Evolutionary conservation across 352 stramenopile genomes (phyloP), one percentile per base, ranked within the genome.

Genomic region (Globisporangium barbulae): DNA sequence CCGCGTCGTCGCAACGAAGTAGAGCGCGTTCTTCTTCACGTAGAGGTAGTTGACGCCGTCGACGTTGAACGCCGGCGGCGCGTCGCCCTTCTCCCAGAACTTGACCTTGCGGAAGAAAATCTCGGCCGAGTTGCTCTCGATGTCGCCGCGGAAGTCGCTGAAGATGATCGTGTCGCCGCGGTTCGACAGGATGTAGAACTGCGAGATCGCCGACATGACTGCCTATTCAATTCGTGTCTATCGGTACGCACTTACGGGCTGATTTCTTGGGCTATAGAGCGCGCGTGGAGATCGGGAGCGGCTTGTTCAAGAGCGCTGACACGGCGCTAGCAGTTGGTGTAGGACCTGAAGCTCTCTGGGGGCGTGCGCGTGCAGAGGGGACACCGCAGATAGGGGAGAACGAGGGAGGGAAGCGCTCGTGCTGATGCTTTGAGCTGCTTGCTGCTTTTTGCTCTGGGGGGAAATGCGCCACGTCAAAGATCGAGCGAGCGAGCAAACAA

Each of bases 71-170:
- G 98, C 93, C 42, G 97, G 97, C 48, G 96, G 97, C 47, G 96
- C 94, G 83, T 98, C 97, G 45, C 94, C 95, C 55, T 91, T 93
- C 61, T 99, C 94, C 96, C 96, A 99, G 73, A 99, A 99, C 78
- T 99, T 99, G 54, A 99, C 94, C 75, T 99, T 99, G 59, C 97
- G 94, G 84, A 99, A 99, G 78, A 99, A 99, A 28, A 96, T 96
- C 76, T 99, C 97, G 63, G 95, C 85, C 54, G 88, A 91, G 53
- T 91, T 94, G 44, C 74, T 86, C 59, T 84, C 72, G 39, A 94
- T 69, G 69, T 97, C 90, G 41, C 90, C 95, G 35, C 96, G 91
- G 72, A 98, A 99, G 68, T 98, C 92, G 70, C 96, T 98, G 61
- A 93, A 96, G 76, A 99, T 98, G 75, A 99, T 98, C 31, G 97